phyloP scores from a whole-genome alignment of 345 rosid species.

The Lepidium sativum region DNA sequence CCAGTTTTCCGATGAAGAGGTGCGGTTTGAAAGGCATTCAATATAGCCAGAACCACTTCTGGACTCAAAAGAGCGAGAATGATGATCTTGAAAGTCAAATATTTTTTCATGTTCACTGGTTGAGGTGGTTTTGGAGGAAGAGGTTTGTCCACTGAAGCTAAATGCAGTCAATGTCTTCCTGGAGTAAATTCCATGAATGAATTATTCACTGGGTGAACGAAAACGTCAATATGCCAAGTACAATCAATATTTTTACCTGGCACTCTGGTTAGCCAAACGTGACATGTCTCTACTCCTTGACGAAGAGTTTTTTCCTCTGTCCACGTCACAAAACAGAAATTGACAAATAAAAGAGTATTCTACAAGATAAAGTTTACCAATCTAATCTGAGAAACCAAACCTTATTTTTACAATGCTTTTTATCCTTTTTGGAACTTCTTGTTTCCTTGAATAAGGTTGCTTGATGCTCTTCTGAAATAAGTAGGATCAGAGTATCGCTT shows the following conservation, averaged over 20 bases:
- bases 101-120: conserved; percentile 40
- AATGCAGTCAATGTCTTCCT: conserved; percentile 53
- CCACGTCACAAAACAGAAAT: conserved; percentile 13
- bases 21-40: conserved; percentile 38
- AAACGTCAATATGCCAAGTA: neutral
- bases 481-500: conserved; percentile 91
- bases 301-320: conserved; percentile 58
- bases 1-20: conserved; percentile 40
- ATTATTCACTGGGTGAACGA: neutral
- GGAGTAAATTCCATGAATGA: conserved; percentile 22
- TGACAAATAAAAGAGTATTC: neutral
- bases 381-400: conserved; percentile 28
- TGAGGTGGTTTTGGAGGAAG: conserved; percentile 31
- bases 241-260: conserved; percentile 40
- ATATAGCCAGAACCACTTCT: conserved; percentile 53
- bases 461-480: conserved; percentile 59
- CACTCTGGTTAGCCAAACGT: conserved; percentile 34
- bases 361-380: neutral
- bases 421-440: conserved; percentile 47
- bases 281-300: conserved; percentile 45
- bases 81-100: conserved; percentile 44
- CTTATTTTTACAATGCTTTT: conserved; percentile 53
- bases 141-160: conserved; percentile 31
- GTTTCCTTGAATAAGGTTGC: conserved; percentile 33
- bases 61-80: conserved; percentile 48